Conservation (phyloP, 163 green algal species). For the Chloromonas sp. region DNA sequence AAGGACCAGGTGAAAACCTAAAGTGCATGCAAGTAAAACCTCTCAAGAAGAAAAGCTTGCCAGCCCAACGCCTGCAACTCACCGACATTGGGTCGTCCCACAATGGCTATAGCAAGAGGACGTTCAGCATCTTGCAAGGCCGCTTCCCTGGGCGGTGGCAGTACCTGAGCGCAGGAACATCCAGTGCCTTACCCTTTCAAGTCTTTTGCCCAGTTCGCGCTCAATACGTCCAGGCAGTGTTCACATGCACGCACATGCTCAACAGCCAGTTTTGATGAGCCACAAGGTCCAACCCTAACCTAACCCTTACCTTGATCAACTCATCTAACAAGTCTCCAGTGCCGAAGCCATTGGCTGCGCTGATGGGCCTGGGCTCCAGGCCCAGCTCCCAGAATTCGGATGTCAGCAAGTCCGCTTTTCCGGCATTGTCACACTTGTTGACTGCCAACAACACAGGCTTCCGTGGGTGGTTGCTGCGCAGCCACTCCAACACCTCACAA, state of each 20-base stretch:
- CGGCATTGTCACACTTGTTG: conserved; percentile 95
- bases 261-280: too few relatives aligned
- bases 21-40: too few relatives aligned
- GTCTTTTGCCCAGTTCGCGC: too few relatives aligned
- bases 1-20: too few relatives aligned
- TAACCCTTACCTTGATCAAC: conserved; percentile 15
- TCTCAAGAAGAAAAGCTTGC: too few relatives aligned
- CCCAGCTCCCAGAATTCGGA: conserved; percentile 90
- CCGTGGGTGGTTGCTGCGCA: conserved; percentile 67
- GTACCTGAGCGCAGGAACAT: background rate
- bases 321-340: conserved; percentile 76
- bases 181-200: too few relatives aligned
- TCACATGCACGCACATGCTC: too few relatives aligned
- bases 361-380: conserved; percentile 79
- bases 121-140: conserved; percentile 41
- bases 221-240: too few relatives aligned
- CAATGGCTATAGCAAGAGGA: conserved; percentile 80
- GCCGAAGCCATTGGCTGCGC: conserved; percentile 85
- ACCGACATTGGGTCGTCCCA: conserved; percentile 93
- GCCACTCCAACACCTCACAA: conserved; percentile 85
- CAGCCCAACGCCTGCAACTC: conserved; percentile 10
- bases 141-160: conserved; percentile 41
- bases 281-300: too few relatives aligned
- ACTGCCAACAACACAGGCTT: conserved; percentile 83
- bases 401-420: conserved; percentile 59